Base-by-base conservation (phyloP, 176 grass and related monocot genomes). In the Oryza australiensis region DNA sequence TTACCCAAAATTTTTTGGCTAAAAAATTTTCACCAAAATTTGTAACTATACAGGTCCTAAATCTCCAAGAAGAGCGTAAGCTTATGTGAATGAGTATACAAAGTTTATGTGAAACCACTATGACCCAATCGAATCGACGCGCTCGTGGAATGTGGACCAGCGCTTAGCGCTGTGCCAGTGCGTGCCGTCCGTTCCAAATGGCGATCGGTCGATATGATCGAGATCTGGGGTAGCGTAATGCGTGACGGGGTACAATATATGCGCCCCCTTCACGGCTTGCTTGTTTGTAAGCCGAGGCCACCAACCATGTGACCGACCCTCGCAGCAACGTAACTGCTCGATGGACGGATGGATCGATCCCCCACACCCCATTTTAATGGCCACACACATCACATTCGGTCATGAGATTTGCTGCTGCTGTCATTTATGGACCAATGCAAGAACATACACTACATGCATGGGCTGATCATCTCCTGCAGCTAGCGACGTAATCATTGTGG, bases 271-370 rank as follows among this genome's bases (percentile, higher is more conserved):
- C 60, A 63, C 38, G 38, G 80, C 67, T 83, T 74, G 78, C 85
- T 68, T 82, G 78, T 63, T 68, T 18, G 45, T 13, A 10, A 9
- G 18, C 22, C 51, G 23, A 69, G 70, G 69, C 76, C 72, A 81
- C 66, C 72, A 72, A 57, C 87, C 82, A 80, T 71, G 72, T 73
- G 87, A 67, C 6, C 26, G 68, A 64, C 16, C 48, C 48, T 53
- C 48, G 80, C 32, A 24, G 66, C 57, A 66, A 14, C 37, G 7
- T 23, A 57, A 43, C 51, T 72, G 9, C 63, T 9, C 22, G 51
- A 38, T 0, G 9, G 38, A 5, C 7, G 2, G 15, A 51, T 51
- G 1, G 48, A 57, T 57, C 53, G 22, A 57, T n/a, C 16, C 14
- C 5, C n/a, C 28, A 73, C n/a, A n/a, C n/a, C n/a, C n/a, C n/a